These are phyloP conservation scores for Colletotrichum sp. DNA, from an alignment of 2,329 filamentous ascomycete genomes.

Conservation along the genomic window DNA sequence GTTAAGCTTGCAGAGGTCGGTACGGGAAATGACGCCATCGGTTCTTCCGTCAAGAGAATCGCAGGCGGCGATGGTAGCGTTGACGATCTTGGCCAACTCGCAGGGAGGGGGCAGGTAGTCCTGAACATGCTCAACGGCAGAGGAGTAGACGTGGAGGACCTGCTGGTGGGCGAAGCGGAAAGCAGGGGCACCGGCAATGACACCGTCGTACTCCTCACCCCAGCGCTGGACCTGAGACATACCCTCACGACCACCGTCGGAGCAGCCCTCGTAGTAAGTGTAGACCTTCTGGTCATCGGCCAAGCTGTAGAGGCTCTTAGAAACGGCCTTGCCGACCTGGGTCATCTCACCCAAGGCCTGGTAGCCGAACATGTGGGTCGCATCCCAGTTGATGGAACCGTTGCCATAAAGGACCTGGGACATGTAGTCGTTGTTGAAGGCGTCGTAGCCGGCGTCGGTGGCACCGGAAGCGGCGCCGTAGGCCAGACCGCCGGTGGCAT, in stretches of 20 bases:
- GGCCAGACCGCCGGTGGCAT: conserved; percentile 43
- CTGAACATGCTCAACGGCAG: conserved; percentile 41
- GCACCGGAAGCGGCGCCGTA: conserved; percentile 52
- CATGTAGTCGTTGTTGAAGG: conserved; percentile 44
- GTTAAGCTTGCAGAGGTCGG: conserved; percentile 39
- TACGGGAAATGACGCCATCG: conserved; percentile 36
- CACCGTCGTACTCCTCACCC: conserved; percentile 47
- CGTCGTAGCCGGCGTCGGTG: conserved; percentile 56
- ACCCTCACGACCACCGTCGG: conserved; percentile 54
- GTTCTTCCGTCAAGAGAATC: conserved; percentile 58
- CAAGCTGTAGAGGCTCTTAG: conserved; percentile 50
- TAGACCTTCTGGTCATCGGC: conserved; percentile 38
- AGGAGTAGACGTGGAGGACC: conserved; percentile 44
- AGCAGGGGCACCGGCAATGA: conserved; percentile 49
- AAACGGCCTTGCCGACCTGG: conserved; percentile 50
- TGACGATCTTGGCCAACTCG: conserved; percentile 56
- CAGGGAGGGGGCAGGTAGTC: conserved; percentile 44
- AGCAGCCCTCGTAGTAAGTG: conserved; percentile 59
- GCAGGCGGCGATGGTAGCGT: conserved; percentile 58
- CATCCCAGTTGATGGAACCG: conserved; percentile 15
- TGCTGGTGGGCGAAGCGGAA: conserved; percentile 50
- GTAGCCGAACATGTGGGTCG: conserved; percentile 3
- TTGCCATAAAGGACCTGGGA: conserved; percentile 40
- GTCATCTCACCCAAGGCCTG: conserved; percentile 13
- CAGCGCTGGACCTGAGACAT: conserved; percentile 47